phyloP scores from a whole-genome alignment of 108 stramenopile genomes.

The Discostella stelligeroides region DNA sequence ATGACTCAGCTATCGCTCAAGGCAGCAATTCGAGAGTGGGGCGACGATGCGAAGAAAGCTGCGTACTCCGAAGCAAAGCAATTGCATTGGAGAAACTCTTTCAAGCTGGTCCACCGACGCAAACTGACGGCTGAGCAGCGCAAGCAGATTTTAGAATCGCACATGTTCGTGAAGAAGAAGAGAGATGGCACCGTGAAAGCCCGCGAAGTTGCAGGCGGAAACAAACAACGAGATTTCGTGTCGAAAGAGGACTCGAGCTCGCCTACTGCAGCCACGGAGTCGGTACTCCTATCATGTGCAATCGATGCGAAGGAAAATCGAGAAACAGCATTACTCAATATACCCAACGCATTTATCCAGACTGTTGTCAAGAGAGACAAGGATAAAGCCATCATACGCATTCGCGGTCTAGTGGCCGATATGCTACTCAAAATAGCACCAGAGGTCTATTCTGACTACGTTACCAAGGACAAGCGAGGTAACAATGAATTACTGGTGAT shows the following conservation, averaged over 20 bases:
- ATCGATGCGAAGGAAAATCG: conserved; percentile 16
- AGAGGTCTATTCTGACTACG: background rate
- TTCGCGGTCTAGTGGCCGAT: background rate
- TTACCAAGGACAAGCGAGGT: conserved; percentile 6
- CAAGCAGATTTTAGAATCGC: too few species aligned
- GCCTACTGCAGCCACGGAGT: background rate
- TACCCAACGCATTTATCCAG: conserved; percentile 5
- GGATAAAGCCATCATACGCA: background rate
- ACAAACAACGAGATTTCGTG: too few species aligned
- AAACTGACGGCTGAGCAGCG: too few species aligned
- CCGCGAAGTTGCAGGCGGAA: background rate
- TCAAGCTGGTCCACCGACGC: too few species aligned
- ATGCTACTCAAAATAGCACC: background rate
- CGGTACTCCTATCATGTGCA: background rate
- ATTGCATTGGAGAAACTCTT: too few species aligned
- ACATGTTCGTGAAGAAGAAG: background rate
- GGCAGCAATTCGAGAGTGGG: background rate
- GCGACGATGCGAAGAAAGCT: background rate
- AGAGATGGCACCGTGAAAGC: background rate
- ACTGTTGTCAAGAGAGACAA: background rate
- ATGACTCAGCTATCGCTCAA: background rate
- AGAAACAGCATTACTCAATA: background rate
- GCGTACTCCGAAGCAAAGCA: background rate
- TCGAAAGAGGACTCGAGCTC: too few species aligned
- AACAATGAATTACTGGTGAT: background rate